Conservation (phyloP, 371 early-diverging fungal species). For the Apophysomyces trapeziformis region DNA sequence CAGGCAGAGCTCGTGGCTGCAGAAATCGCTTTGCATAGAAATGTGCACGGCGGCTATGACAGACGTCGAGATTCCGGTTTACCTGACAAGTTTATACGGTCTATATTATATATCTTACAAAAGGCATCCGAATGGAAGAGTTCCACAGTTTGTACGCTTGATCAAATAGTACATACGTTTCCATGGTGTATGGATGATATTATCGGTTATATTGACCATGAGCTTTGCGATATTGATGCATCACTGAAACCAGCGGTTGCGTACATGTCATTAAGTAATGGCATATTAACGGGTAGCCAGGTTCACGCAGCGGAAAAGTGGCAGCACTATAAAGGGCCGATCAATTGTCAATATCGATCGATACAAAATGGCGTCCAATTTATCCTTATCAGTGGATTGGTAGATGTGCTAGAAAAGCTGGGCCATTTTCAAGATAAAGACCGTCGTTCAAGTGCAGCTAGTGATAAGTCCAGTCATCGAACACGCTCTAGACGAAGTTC, state of each 20-base stretch:
- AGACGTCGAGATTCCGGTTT: slow-evolving; percentile 38
- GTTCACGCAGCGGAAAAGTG: slow-evolving; percentile 23
- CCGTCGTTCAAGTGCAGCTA: slow-evolving; percentile 51
- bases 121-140: slow-evolving; percentile 58
- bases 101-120: slow-evolving; percentile 52
- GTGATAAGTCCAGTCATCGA: slow-evolving; percentile 40
- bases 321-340: slow-evolving; percentile 38
- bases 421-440: slow-evolving; percentile 27
- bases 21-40: slow-evolving; percentile 22
- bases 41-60: slow-evolving; percentile 20
- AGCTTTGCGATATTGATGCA: slow-evolving; percentile 40
- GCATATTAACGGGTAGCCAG: slow-evolving; percentile 15
- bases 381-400: slow-evolving; percentile 61
- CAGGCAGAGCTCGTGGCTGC: slow-evolving; percentile 28
- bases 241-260: slow-evolving; percentile 44
- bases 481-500: slow-evolving; percentile 41
- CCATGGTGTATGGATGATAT: slow-evolving; percentile 56
- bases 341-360: slow-evolving; percentile 27
- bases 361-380: slow-evolving; percentile 49
- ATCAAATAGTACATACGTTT: slow-evolving; percentile 27
- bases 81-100: slow-evolving; percentile 61
- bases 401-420: slow-evolving; percentile 57
- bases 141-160: slow-evolving; percentile 64
- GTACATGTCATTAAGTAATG: slow-evolving; percentile 28
- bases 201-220: slow-evolving; percentile 37